phyloP scores from a whole-genome alignment of 345 rosid species.

The Lenwebbia sp. region DNA sequence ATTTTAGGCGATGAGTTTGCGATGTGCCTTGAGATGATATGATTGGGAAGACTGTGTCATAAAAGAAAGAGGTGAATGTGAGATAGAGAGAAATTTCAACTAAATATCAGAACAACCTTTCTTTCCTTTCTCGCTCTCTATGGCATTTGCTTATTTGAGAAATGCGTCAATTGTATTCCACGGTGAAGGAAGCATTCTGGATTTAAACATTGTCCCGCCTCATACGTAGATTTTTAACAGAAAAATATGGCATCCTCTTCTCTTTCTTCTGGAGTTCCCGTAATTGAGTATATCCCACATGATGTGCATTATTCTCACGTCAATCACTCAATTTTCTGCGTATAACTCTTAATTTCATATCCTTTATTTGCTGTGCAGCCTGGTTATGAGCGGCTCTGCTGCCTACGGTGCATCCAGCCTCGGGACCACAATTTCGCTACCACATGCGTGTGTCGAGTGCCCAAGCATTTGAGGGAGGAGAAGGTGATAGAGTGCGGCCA shows the following conservation, averaged over 20 bases:
- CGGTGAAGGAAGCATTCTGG: not conserved
- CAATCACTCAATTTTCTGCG: not conserved
- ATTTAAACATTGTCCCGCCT: not conserved
- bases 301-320: not conserved
- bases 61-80: not conserved
- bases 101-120: not conserved
- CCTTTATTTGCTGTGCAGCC: constrained; percentile 33
- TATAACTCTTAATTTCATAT: not conserved
- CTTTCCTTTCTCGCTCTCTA: not conserved
- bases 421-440: constrained; percentile 81
- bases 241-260: not conserved
- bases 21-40: not conserved
- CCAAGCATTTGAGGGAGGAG: constrained; percentile 76
- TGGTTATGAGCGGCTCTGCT: constrained; percentile 75
- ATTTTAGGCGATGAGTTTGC: not conserved
- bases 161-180: not conserved
- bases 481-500: constrained; percentile 74
- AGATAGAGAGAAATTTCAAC: not conserved
- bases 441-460: constrained; percentile 76
- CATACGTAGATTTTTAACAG: not conserved
- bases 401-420: constrained; percentile 81
- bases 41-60: not conserved
- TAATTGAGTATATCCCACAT: not conserved
- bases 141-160: not conserved
- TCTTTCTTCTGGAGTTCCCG: not conserved